phyloP scores from a whole-genome alignment of 495 filamentous ascomycete genomes.

The Aspergillus nidulans region DNA sequence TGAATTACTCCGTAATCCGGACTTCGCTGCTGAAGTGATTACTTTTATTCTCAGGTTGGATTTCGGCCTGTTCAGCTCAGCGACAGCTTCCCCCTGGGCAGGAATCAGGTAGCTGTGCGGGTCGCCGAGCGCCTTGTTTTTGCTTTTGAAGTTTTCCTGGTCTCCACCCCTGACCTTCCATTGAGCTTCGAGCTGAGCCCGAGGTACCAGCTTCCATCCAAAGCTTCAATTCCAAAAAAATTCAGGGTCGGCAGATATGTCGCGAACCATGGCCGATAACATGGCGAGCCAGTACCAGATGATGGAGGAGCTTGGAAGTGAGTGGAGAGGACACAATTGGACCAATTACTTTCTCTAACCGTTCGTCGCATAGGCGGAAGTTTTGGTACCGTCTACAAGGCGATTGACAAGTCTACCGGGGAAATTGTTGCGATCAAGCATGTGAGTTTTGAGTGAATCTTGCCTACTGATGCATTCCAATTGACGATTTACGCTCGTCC shows the following conservation, averaged over 20 bases:
- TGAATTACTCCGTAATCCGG: constrained; percentile 7
- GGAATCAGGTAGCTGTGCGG: constrained; percentile 13
- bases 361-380: constrained; percentile 63
- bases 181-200: not conserved
- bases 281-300: constrained; percentile 82
- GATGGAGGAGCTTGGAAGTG: constrained; percentile 88
- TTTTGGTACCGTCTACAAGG: constrained; percentile 96
- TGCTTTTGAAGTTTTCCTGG: constrained; percentile 13
- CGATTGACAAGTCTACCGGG: constrained; percentile 76
- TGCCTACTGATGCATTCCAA: constrained; percentile 8
- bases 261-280: constrained; percentile 47
- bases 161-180: constrained; percentile 9
- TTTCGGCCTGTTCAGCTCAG: constrained; percentile 14
- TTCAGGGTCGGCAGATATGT: not conserved
- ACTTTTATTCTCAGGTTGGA: constrained; percentile 9
- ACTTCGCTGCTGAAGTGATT: no score
- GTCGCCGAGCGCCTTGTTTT: constrained; percentile 8
- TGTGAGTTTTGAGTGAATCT: constrained; percentile 44
- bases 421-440: constrained; percentile 91
- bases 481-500: constrained; percentile 24
- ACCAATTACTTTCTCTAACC: constrained; percentile 6
- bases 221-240: not conserved
- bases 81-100: constrained; percentile 12
- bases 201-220: not conserved
- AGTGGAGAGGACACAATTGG: constrained; percentile 31